Evolutionary conservation across 2,329 filamentous ascomycete species (phyloP).

Genomic region (Pestalotiopsis sp.): DNA sequence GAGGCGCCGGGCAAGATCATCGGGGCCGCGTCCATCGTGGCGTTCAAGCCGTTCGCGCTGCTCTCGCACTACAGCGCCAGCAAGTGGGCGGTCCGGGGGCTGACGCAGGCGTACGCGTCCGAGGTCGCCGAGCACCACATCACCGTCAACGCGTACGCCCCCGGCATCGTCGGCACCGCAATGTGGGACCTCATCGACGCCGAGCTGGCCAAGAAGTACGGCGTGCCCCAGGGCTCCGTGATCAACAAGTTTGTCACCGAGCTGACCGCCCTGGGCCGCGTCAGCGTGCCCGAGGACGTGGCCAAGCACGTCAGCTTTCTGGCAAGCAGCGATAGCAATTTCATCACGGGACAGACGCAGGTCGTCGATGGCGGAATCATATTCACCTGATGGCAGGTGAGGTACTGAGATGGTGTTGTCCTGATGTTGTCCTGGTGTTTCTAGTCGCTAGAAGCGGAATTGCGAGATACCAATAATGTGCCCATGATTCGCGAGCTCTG

Average conservation of each 20-base stretch:
- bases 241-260: conserved; percentile 57
- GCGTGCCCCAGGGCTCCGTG: conserved; percentile 51
- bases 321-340: conserved; percentile 60
- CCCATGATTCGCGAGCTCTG: too few relatives aligned
- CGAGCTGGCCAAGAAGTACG: conserved; percentile 53
- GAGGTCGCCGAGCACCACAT: conserved; percentile 66
- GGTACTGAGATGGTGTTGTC: too few relatives aligned
- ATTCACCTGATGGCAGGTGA: conserved; percentile 32
- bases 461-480: too few relatives aligned
- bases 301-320: conserved; percentile 64
- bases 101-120: conserved; percentile 68
- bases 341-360: conserved; percentile 67
- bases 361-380: conserved; percentile 63
- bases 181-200: conserved; percentile 74
- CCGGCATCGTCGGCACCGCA: conserved; percentile 65
- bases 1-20: conserved; percentile 46
- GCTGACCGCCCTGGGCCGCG: conserved; percentile 57
- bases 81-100: conserved; percentile 68
- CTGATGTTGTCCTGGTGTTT: too few relatives aligned
- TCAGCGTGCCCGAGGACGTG: conserved; percentile 65
- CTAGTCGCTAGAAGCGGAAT: too few relatives aligned
- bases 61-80: conserved; percentile 64
- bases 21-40: conserved; percentile 56
- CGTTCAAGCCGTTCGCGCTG: conserved; percentile 60
- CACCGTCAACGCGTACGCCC: conserved; percentile 68